A percentile compares a stretch with the other conserved stretches of the same genome.
Evolutionary conservation across 2,329 filamentous ascomycete genomes (phyloP).

Genomic region (Chrysoporthe cubensis): DNA sequence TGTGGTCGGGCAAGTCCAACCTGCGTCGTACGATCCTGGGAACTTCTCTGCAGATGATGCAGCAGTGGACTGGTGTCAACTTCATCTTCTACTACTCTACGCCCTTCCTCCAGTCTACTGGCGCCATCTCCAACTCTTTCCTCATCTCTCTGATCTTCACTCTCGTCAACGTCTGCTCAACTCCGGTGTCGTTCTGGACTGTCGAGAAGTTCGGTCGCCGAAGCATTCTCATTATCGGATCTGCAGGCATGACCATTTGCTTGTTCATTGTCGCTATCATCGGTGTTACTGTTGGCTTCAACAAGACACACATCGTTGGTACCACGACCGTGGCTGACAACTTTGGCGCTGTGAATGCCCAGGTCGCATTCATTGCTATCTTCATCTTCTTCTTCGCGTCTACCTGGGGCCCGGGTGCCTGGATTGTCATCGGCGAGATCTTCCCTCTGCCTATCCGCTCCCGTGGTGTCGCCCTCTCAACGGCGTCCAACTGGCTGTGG

Average conservation of each 20-base stretch:
- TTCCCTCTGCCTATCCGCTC: slow-evolving; percentile 89
- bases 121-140: slow-evolving; percentile 78
- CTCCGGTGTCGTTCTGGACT: slow-evolving; percentile 84
- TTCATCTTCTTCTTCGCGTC: slow-evolving; percentile 93
- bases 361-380: slow-evolving; percentile 88
- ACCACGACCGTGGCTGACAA: slow-evolving; percentile 52
- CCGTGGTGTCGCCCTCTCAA: slow-evolving; percentile 83
- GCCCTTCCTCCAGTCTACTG: slow-evolving; percentile 79
- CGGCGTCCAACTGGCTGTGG: slow-evolving; percentile 91
- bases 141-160: slow-evolving; percentile 85
- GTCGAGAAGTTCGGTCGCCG: slow-evolving; percentile 84
- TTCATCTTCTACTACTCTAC: slow-evolving; percentile 91
- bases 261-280: slow-evolving; percentile 86
- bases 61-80: slow-evolving; percentile 85
- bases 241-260: slow-evolving; percentile 80
- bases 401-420: slow-evolving; percentile 84
- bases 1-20: slow-evolving; percentile 67
- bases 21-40: slow-evolving; percentile 72
- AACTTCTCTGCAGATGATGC: slow-evolving; percentile 79
- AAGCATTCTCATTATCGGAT: slow-evolving; percentile 77
- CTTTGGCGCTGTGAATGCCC: slow-evolving; percentile 63
- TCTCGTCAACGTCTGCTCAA: slow-evolving; percentile 84
- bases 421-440: slow-evolving; percentile 86
- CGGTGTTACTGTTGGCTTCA: slow-evolving; percentile 64
- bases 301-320: slow-evolving; percentile 51